Evolutionary conservation across 2,329 filamentous ascomycete genomes (phyloP), one percentile per base, ranked within the genome.

Genomic region (Hypoxylon sp.): DNA sequence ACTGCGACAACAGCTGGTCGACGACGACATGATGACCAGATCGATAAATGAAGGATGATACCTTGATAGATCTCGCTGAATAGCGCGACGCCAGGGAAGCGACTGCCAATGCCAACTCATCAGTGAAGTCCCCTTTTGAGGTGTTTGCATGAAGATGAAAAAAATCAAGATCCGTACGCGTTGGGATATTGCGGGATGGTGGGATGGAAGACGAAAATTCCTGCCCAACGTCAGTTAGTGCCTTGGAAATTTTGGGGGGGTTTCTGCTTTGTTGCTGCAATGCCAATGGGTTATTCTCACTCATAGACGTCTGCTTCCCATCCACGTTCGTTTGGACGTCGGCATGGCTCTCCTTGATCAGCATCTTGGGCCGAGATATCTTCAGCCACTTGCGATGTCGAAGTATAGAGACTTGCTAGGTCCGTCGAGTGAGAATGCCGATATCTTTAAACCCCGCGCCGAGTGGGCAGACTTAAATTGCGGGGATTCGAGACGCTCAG

Each of bases 21-120:
- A 26, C 24, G 24, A 43, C 56, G 58, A 61, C 48, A 28, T 46
- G 56, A 32, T 43, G 39, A 24, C 24, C 43, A 19, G 24, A 53
- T 52, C 11, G 32, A 17, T 34, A 26, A 48, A 54, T 62, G 28
- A 51, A 41, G 48, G 65, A 68, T 63, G 62, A 59, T 78, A 93
- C 93, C 93, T 88, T 97, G 94, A 75, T 97, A 97, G 73, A 97
- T 97, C 80, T 97, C 94, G 71, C 90, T 94, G 76, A 97, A 97
- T 59, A 97, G 84, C 13, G 92, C 90, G 4, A 97, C 91, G 19
- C 91, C 93, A 0, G 93, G 93, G 73, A 97, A 97, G 51, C 84
- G 82, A 28, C 87, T 56, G 49, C 41, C 37, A 61, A 62, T 56
- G 49, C 41, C 37, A 61, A 62, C 41, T 65, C 48, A 65, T 68